Evolutionary conservation across 2,329 filamentous ascomycete species (phyloP).

Genomic region (Fusarium nematophilum): DNA sequence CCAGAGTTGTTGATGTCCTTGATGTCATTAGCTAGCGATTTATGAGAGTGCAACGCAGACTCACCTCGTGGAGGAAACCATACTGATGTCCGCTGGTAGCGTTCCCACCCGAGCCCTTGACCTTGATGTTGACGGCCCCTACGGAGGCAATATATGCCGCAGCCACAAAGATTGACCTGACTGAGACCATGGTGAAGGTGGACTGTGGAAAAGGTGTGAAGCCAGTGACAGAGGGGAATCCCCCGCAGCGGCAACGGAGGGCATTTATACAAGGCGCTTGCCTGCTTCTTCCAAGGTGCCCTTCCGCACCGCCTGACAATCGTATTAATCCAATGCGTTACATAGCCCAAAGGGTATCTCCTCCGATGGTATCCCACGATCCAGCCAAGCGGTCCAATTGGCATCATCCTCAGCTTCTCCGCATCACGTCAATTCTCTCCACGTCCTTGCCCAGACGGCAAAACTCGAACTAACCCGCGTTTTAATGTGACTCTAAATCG

Average conservation of each 20-base stretch:
- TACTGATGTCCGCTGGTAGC: conserved; percentile 58
- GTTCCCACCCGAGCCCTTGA: conserved; percentile 54
- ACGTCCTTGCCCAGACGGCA: conserved; percentile 11
- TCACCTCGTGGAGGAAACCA: conserved; percentile 58
- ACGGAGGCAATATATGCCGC: conserved; percentile 25
- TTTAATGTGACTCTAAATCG: neutral
- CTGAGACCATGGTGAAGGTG: conserved; percentile 27
- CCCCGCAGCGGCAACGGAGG: neutral
- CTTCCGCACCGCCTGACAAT: conserved; percentile 8
- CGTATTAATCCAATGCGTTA: neutral
- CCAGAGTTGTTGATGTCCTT: conserved; percentile 75
- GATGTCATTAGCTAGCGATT: neutral
- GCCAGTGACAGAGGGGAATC: neutral
- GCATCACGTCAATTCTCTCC: conserved; percentile 27
- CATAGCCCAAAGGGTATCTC: neutral
- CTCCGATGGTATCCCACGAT: neutral
- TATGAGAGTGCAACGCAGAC: neutral
- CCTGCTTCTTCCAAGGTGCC: neutral
- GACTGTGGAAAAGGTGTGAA: conserved; percentile 4
- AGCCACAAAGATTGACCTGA: conserved; percentile 32
- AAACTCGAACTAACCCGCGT: conserved; percentile 16
- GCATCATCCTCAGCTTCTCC: conserved; percentile 15
- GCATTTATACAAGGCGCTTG: conserved; percentile 13
- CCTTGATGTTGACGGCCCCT: conserved; percentile 50
- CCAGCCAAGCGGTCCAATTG: conserved; percentile 34